phyloP scores from a whole-genome alignment of 108 stramenopile species.

The Chaetoceros tenuissimus region DNA sequence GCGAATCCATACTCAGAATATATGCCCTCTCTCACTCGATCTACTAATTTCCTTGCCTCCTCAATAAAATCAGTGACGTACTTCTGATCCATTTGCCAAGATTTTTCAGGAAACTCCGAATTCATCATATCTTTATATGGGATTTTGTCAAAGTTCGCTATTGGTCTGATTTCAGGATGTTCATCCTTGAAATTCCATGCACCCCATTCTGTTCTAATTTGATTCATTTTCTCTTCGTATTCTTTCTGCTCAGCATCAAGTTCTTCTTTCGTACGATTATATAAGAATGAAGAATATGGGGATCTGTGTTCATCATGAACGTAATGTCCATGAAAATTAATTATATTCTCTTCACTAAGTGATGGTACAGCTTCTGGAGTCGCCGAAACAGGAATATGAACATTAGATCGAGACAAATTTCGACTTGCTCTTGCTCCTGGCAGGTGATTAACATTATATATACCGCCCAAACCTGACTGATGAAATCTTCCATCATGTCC shows the following conservation, averaged over 20 bases:
- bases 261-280: constrained; percentile 15
- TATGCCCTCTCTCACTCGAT: constrained; percentile 57
- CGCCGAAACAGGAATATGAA: constrained; percentile 15
- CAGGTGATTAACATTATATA: constrained; percentile 19
- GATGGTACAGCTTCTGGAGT: constrained; percentile 4
- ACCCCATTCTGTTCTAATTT: constrained; percentile 16
- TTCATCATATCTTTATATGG: constrained; percentile 1
- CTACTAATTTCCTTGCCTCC: constrained; percentile 44
- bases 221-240: constrained; percentile 16
- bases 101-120: constrained; percentile 24
- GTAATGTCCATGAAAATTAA: constrained; percentile 21
- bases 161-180: background rate
- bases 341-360: constrained; percentile 14
- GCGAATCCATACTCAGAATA: constrained; percentile 50
- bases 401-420: constrained; percentile 1
- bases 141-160: background rate
- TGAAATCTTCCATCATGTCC: background rate
- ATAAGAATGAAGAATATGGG: constrained; percentile 17
- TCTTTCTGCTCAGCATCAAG: constrained; percentile 12
- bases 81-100: constrained; percentile 60
- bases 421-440: constrained; percentile 23
- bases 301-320: constrained; percentile 24
- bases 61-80: constrained; percentile 48
- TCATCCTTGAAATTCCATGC: constrained; percentile 8
- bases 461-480: constrained; percentile 12